A percentile compares a stretch with the other conserved stretches of the same genome.
These are phyloP conservation scores for Catunica adiposa DNA, from an alignment of 2,329 filamentous ascomycete species.

Conservation along the genomic window DNA sequence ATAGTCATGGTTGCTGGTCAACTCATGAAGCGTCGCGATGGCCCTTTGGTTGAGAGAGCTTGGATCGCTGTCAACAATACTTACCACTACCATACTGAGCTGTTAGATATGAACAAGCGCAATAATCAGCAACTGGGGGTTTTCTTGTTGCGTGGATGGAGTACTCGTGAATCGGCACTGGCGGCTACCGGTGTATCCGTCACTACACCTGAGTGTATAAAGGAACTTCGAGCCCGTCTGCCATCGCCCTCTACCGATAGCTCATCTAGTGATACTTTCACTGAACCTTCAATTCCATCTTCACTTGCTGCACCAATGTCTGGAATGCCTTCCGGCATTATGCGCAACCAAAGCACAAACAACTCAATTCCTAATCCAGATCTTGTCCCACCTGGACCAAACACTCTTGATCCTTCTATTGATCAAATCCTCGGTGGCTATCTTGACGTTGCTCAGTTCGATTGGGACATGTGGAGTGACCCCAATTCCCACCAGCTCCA, in stretches of 20 bases:
- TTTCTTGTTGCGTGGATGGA: constrained; percentile 24
- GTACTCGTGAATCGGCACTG: constrained; percentile 29
- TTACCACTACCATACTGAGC: constrained; percentile 33
- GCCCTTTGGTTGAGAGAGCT: constrained; percentile 35
- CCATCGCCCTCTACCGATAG: constrained; percentile 22
- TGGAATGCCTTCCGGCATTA: constrained; percentile 12
- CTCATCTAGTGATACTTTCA: constrained; percentile 17
- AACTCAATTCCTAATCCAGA: neutral
- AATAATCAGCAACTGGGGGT: constrained; percentile 18
- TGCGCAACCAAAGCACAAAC: constrained; percentile 1
- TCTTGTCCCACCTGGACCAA: neutral
- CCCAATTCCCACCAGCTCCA: neutral
- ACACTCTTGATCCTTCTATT: constrained; percentile 19
- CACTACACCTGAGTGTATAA: constrained; percentile 30
- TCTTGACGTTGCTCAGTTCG: constrained; percentile 27
- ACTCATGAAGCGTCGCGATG: constrained; percentile 32
- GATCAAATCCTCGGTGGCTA: constrained; percentile 30
- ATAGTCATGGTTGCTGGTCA: constrained; percentile 39
- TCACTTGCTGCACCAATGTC: constrained; percentile 12
- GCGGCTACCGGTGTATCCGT: constrained; percentile 23
- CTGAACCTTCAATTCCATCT: constrained; percentile 10
- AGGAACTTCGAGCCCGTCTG: constrained; percentile 27
- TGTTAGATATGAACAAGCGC: constrained; percentile 32
- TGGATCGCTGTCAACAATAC: constrained; percentile 32
- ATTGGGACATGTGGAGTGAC: constrained; percentile 30